Evolutionary conservation across 2,329 filamentous ascomycete species (phyloP), one percentile per base, ranked within the genome.

Genomic region (Aspergillus tamarii): DNA sequence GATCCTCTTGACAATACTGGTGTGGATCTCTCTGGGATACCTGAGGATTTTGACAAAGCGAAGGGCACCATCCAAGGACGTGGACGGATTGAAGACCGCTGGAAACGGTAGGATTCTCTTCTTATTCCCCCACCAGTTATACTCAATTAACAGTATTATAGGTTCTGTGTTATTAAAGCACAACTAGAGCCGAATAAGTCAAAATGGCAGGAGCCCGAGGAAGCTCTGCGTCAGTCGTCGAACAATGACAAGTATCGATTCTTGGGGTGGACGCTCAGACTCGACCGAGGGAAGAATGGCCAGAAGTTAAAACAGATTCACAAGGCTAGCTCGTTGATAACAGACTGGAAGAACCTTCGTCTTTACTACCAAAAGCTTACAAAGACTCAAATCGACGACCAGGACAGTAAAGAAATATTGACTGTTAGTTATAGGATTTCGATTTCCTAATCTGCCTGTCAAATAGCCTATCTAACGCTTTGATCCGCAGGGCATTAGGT

Each of bases 351-450:
- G 57, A 65, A 65, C 43, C 61, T 67, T 43, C 50, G 60, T 12
- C 19, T 30, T n/a, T 67, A 67, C 52, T 67, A 67, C 54, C 59
- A 66, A 52, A 67, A 57, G 54, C 46, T 67, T 19, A 67, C 61
- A 36, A 65, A 62, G 30, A 62, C 23, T 43, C 26, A 45, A 53
- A 62, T 62, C 30, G n/a, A 57, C 21, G 54, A 57, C 16, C 16
- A 61, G 23, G 54, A 61, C 52, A 52, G 60, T 7, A 52, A 39
- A 21, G 21, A 62, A 32, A 36, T 62, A 12, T 16, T 21, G 12
- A 53, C 26, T 16, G 60, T 57, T 30, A 57, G 60, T 39, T 39
- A 39, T n/a, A n/a, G 12, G 8, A 14, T 8, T 39, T 39, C 4
- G 16, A 16, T 39, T 19, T 39, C 6, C 36, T 39, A 19, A 39